Percentiles rank a stretch among this genome's conserved stretches.
Conservation (phyloP, 129 eudicot species). For the Escallonia rubra region DNA sequence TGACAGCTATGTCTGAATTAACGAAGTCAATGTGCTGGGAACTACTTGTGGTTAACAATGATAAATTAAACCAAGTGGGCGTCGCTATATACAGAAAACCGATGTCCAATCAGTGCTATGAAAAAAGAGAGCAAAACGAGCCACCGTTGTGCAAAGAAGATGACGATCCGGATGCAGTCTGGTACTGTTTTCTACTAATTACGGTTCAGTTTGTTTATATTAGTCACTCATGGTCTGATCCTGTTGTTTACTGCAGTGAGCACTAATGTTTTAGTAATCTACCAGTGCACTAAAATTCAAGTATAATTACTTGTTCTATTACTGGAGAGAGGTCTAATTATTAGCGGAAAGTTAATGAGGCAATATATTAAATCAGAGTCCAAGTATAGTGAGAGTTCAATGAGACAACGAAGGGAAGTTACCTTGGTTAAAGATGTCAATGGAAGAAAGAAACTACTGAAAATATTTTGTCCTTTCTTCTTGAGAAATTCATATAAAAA, state of each 20-base stretch:
- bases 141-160: conserved; percentile 68
- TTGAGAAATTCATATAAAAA: too few relatives aligned
- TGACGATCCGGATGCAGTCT: conserved; percentile 87
- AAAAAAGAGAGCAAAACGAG: conserved; percentile 55
- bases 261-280: too few relatives aligned
- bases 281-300: not conserved
- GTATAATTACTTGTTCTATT: not conserved
- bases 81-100: conserved; percentile 77
- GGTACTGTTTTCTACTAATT: conserved; percentile 28
- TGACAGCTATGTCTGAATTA: conserved; percentile 72
- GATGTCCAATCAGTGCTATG: conserved; percentile 68
- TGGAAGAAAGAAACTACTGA: too few relatives aligned
- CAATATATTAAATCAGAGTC: too few relatives aligned
- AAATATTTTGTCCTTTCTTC: too few relatives aligned
- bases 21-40: conserved; percentile 87
- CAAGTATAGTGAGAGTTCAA: too few relatives aligned
- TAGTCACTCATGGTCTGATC: not conserved
- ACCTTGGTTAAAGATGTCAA: too few relatives aligned
- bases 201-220: not conserved
- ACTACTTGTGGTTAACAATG: conserved; percentile 50
- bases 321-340: not conserved
- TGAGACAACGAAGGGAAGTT: too few relatives aligned
- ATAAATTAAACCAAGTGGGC: conserved; percentile 71
- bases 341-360: not conserved
- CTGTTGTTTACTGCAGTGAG: not conserved